These are phyloP conservation scores for Apium graveolens DNA, from an alignment of 129 eudicot species.

Conservation along the genomic window DNA sequence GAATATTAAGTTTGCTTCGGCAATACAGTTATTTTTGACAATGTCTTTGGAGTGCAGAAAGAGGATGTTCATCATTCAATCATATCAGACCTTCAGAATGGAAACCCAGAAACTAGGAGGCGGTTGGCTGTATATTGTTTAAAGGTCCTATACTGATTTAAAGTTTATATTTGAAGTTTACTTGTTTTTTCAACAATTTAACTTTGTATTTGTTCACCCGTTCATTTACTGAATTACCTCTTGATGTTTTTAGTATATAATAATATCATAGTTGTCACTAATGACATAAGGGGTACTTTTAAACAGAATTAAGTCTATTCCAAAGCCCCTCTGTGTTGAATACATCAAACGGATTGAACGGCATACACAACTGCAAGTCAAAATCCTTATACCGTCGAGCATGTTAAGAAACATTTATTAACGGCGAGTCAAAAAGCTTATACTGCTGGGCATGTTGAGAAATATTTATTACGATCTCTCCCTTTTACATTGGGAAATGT, in stretches of 20 bases:
- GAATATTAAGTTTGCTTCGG: background rate
- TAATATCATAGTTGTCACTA: background rate
- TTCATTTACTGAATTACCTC: background rate
- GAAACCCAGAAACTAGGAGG: constrained; percentile 91
- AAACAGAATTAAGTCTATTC: background rate
- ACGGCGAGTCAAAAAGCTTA: background rate
- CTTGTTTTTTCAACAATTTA: background rate
- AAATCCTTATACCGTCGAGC: background rate
- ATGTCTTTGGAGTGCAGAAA: constrained; percentile 48
- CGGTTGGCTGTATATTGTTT: constrained; percentile 98
- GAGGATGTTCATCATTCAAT: constrained; percentile 99
- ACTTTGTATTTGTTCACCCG: background rate
- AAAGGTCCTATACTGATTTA: constrained; percentile 43
- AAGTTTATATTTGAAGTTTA: background rate
- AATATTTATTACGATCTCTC: background rate
- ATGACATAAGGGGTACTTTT: background rate
- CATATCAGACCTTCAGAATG: constrained; percentile 96
- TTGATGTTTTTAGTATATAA: background rate
- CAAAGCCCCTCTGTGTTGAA: background rate
- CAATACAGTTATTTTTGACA: background rate
- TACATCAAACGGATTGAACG: background rate
- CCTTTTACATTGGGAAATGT: background rate
- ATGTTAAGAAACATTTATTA: background rate
- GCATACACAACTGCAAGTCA: background rate
- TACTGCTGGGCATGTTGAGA: background rate